Percentiles rank a stretch among this genome's conserved stretches.
Evolutionary conservation across 2,329 filamentous ascomycete species (phyloP).

Genomic region (Verticillium isaacii): DNA sequence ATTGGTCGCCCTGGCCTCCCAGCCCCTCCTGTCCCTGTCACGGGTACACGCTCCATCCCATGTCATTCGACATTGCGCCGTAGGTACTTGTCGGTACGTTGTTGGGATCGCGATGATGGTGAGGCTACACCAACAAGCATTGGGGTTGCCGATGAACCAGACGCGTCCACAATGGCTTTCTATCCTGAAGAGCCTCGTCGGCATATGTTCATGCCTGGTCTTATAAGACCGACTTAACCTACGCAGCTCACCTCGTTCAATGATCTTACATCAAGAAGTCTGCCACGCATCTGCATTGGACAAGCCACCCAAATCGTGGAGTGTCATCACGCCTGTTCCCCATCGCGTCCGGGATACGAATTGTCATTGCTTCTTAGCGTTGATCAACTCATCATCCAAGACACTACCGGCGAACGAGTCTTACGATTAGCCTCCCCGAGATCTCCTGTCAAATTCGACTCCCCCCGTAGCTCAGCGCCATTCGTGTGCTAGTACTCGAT

Average conservation of each 20-base stretch:
- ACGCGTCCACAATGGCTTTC: neutral
- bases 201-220: neutral
- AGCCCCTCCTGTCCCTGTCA: neutral
- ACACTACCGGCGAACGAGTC: neutral
- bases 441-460: neutral
- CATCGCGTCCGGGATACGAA: neutral
- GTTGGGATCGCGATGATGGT: neutral
- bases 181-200: neutral
- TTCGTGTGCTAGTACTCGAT: neutral
- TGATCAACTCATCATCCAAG: neutral
- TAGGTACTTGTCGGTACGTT: neutral
- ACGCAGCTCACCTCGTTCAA: too few relatives aligned
- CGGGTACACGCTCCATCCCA: neutral
- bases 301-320: neutral
- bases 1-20: neutral
- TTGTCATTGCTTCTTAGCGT: neutral
- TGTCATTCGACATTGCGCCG: neutral
- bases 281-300: neutral
- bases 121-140: neutral
- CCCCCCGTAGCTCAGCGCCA: neutral
- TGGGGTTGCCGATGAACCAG: neutral
- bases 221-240: neutral
- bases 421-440: neutral
- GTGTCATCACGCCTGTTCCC: neutral
- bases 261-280: neutral